Evolutionary conservation across 371 early-diverging fungal genomes (phyloP).

Genomic region (Rhizopus stolonifer): DNA sequence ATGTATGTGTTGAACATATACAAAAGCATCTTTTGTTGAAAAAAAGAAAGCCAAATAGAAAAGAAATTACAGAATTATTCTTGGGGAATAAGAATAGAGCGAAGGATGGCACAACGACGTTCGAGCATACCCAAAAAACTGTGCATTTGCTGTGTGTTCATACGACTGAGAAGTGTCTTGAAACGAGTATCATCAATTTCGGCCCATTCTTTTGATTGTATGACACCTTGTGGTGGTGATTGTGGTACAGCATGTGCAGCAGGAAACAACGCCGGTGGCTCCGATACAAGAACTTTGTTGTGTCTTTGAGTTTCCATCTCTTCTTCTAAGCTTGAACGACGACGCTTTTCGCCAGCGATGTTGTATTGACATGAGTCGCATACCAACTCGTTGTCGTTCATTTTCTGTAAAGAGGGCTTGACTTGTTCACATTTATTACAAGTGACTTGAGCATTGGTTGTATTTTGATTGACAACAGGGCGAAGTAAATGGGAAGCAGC

Average conservation of each 20-base stretch:
- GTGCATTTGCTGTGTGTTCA: slow-evolving; percentile 57
- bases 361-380: slow-evolving; percentile 90
- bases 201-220: slow-evolving; percentile 42
- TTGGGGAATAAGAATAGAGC: slow-evolving; percentile 30
- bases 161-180: slow-evolving; percentile 45
- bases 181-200: slow-evolving; percentile 50
- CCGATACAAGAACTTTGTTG: slow-evolving; percentile 1
- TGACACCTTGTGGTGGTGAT: slow-evolving; percentile 4
- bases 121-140: slow-evolving; percentile 53
- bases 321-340: slow-evolving; percentile 11
- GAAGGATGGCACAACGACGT: slow-evolving; percentile 43
- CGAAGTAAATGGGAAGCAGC: slow-evolving; percentile 16
- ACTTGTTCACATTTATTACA: slow-evolving; percentile 75
- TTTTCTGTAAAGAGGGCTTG: slow-evolving; percentile 79
- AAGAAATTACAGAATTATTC: slow-evolving; percentile 4
- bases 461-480: slow-evolving; percentile 17
- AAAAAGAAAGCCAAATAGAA: too few relatives aligned
- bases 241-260: background rate
- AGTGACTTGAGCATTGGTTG: slow-evolving; percentile 12
- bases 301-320: background rate
- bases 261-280: slow-evolving; percentile 10
- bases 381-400: slow-evolving; percentile 72
- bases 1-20: slow-evolving; percentile 35
- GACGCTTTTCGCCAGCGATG: slow-evolving; percentile 9
- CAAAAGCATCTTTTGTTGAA: background rate